A percentile compares a stretch with the other conserved stretches of the same genome.
phyloP scores from a whole-genome alignment of 345 rosid species.

The Toxicodendron radicans region DNA sequence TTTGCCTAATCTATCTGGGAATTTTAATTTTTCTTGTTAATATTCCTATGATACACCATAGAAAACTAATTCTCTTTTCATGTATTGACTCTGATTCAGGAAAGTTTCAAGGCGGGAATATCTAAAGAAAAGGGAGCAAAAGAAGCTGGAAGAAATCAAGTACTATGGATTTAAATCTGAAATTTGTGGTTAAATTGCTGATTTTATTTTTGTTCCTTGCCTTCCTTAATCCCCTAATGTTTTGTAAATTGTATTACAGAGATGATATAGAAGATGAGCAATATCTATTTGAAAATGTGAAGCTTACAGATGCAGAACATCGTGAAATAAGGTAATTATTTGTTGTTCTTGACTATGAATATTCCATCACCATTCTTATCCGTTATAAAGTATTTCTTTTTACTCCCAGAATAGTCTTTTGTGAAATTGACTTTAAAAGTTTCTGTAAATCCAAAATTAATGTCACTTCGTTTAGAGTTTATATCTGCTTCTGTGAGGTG shows the following conservation, averaged over 20 bases:
- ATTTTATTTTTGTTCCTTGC: not conserved
- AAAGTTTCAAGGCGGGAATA: conserved; percentile 90
- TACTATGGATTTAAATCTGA: conserved; percentile 22
- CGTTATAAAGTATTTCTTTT: not conserved
- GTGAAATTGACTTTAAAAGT: not conserved
- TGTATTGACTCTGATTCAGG: conserved; percentile 41
- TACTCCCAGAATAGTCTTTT: not conserved
- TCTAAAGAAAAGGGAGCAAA: conserved; percentile 93
- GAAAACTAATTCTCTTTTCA: conserved; percentile 5
- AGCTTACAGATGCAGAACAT: conserved; percentile 71
- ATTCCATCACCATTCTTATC: not conserved
- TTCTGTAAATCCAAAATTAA: not conserved
- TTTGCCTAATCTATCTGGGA: not conserved
- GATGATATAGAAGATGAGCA: conserved; percentile 92
- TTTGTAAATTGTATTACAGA: conserved; percentile 36
- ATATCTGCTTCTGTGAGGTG: not conserved
- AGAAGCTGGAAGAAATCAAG: conserved; percentile 94
- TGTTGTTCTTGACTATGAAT: conserved; percentile 16
- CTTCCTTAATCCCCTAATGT: conserved; percentile 7
- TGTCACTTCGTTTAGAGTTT: not conserved
- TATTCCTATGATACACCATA: not conserved
- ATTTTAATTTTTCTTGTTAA: not conserved
- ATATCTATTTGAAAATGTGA: conserved; percentile 73
- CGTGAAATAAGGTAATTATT: conserved; percentile 57
- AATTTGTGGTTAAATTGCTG: not conserved